phyloP scores from a whole-genome alignment of 495 filamentous ascomycete genomes.

The Lasiosphaeria ovina region DNA sequence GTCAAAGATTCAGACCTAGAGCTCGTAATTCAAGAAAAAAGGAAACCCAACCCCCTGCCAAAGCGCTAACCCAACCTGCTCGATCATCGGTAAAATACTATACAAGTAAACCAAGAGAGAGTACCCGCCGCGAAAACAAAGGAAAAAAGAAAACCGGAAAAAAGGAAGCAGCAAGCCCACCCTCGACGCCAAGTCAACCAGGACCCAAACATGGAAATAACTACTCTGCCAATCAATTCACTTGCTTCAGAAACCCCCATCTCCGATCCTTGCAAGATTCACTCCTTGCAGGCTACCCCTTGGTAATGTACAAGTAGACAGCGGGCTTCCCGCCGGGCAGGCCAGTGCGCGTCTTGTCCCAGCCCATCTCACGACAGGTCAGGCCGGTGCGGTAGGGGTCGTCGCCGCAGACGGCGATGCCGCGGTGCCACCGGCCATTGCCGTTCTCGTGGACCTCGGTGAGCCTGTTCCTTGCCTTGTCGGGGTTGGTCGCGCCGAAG shows the following conservation, averaged over 20 bases:
- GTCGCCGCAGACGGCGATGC: constrained; percentile 31
- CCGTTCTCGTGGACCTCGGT: constrained; percentile 41
- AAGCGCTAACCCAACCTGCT: too few species aligned
- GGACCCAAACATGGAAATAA: too few species aligned
- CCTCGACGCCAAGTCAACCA: neutral
- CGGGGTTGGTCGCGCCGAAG: constrained; percentile 44
- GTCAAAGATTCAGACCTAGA: too few species aligned
- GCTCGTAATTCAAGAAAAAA: too few species aligned
- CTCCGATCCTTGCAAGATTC: too few species aligned
- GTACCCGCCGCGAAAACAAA: too few species aligned
- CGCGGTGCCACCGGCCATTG: constrained; percentile 39
- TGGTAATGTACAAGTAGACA: constrained; percentile 40
- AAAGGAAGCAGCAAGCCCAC: neutral
- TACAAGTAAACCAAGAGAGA: too few species aligned
- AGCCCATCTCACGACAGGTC: constrained; percentile 38
- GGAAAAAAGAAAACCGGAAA: neutral
- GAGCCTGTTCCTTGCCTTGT: constrained; percentile 40
- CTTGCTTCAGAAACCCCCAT: too few species aligned
- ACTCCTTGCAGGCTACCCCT: constrained; percentile 22
- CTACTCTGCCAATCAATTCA: too few species aligned
- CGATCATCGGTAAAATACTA: too few species aligned
- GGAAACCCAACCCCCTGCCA: too few species aligned
- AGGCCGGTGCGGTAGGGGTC: constrained; percentile 19
- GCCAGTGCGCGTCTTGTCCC: constrained; percentile 36
- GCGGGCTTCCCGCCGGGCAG: constrained; percentile 37